Evolutionary conservation across 345 rosid species (phyloP).

Genomic region (Citrus cavaleriei): DNA sequence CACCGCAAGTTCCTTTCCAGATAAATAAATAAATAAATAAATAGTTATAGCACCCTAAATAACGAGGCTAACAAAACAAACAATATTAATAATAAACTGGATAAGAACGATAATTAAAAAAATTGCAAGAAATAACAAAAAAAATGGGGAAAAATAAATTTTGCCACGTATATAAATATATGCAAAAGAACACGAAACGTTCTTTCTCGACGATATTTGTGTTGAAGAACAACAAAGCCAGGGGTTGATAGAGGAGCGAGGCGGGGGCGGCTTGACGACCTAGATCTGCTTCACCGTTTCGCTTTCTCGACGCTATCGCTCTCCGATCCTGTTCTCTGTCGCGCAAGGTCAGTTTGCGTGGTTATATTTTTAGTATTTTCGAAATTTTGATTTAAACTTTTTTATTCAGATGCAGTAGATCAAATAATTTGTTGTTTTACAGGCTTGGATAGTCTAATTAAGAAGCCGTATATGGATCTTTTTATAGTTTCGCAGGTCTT

Average conservation of each 20-base stretch:
- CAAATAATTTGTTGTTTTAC: not conserved
- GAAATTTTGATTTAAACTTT: not conserved
- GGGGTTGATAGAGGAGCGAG: not conserved
- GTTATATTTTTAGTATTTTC: not conserved
- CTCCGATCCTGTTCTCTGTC: conserved; percentile 2
- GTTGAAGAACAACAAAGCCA: not conserved
- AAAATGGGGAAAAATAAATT: not conserved
- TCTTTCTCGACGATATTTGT: not conserved
- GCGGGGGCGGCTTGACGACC: not conserved
- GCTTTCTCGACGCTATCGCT: conserved; percentile 3
- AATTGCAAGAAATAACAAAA: too few relatives aligned
- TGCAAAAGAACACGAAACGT: too few relatives aligned
- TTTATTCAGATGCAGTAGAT: not conserved
- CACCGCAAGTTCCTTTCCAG: too few relatives aligned
- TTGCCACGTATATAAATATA: not conserved
- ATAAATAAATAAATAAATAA: too few relatives aligned
- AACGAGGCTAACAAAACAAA: too few relatives aligned
- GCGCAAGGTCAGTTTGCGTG: not conserved
- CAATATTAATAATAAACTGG: not conserved
- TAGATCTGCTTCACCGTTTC: conserved; percentile 13
- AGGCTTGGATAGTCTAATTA: not conserved
- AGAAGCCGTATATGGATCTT: not conserved
- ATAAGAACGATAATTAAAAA: not conserved
- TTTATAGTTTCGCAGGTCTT: not conserved
- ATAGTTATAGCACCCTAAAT: too few relatives aligned